Evolutionary conservation across 169 alveolate genomes (phyloP).

Genomic region (Eimeria acervulina): DNA sequence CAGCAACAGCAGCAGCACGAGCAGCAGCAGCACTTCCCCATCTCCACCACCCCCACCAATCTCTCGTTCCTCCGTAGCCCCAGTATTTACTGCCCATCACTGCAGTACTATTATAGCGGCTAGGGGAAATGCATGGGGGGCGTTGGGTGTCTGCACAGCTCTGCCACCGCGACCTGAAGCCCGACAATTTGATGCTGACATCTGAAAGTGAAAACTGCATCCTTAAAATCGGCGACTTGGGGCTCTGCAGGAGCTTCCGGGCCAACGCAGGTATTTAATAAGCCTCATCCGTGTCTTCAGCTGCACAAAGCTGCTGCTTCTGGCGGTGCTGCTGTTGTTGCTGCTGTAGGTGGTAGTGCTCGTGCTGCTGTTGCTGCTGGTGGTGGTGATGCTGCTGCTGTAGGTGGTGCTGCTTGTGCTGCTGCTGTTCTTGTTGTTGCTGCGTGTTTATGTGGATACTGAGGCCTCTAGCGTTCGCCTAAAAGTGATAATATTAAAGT

Average conservation of each 20-base stretch:
- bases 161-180: slow-evolving; percentile 95
- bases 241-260: slow-evolving; percentile 93
- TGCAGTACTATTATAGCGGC: no score
- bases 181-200: slow-evolving; percentile 94
- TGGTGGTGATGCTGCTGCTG: not conserved
- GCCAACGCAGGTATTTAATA: slow-evolving; percentile 47
- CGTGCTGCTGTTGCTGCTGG: not conserved
- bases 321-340: not conserved
- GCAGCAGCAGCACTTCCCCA: no score
- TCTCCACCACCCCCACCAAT: no score
- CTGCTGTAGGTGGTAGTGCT: not conserved
- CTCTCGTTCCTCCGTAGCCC: no score
- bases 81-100: no score
- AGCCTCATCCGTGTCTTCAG: not conserved
- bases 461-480: no score
- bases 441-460: not conserved
- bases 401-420: not conserved
- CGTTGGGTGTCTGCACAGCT: slow-evolving; percentile 79
- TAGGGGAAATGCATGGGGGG: no score
- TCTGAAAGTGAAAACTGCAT: slow-evolving; percentile 79
- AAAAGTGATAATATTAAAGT: no score
- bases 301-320: not conserved
- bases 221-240: slow-evolving; percentile 95
- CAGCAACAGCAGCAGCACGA: no score
- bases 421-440: not conserved